A percentile compares a stretch with the other conserved stretches of the same genome.
phyloP scores from a whole-genome alignment of 495 filamentous ascomycete species.

The Friedmanniomyces endolithicus region DNA sequence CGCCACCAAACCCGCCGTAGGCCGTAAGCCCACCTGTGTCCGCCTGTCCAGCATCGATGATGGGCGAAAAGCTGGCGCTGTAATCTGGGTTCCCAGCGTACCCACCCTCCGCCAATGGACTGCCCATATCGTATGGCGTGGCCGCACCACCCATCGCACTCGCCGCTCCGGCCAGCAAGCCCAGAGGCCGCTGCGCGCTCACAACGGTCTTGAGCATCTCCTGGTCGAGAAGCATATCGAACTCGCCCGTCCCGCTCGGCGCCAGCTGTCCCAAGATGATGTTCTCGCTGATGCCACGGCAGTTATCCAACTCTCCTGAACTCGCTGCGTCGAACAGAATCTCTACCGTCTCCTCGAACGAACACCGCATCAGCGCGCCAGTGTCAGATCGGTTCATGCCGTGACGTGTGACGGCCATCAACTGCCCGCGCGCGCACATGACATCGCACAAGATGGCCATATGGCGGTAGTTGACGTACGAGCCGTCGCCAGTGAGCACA shows the following conservation, averaged over 20 bases:
- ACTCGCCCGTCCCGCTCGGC: slow-evolving; percentile 88
- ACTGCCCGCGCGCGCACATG: slow-evolving; percentile 86
- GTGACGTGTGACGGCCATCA: slow-evolving; percentile 93
- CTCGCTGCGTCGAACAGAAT: slow-evolving; percentile 92
- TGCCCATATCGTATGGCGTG: slow-evolving; percentile 88
- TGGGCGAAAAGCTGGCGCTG: slow-evolving; percentile 79
- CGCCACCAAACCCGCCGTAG: slow-evolving; percentile 46
- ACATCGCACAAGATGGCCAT: slow-evolving; percentile 92
- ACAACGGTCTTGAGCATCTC: slow-evolving; percentile 91
- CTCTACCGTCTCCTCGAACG: slow-evolving; percentile 98
- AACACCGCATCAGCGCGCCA: slow-evolving; percentile 97
- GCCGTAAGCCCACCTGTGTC: slow-evolving; percentile 66
- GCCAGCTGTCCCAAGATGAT: slow-evolving; percentile 96
- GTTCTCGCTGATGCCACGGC: slow-evolving; percentile 95
- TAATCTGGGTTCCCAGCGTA: slow-evolving; percentile 65
- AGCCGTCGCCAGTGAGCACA: slow-evolving; percentile 93
- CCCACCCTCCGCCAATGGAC: slow-evolving; percentile 69
- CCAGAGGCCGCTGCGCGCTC: slow-evolving; percentile 61
- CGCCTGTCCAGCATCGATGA: slow-evolving; percentile 55
- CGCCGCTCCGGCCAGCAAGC: slow-evolving; percentile 58
- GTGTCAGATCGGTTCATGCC: slow-evolving; percentile 98
- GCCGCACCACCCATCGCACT: slow-evolving; percentile 49
- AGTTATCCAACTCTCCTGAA: slow-evolving; percentile 90
- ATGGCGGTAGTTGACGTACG: slow-evolving; percentile 98
- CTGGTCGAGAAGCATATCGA: slow-evolving; percentile 84